A percentile compares a stretch with the other conserved stretches of the same genome.
Evolutionary conservation across 1,284 basidiomycete species (phyloP).

Genomic region (Earliella scabrosa): DNA sequence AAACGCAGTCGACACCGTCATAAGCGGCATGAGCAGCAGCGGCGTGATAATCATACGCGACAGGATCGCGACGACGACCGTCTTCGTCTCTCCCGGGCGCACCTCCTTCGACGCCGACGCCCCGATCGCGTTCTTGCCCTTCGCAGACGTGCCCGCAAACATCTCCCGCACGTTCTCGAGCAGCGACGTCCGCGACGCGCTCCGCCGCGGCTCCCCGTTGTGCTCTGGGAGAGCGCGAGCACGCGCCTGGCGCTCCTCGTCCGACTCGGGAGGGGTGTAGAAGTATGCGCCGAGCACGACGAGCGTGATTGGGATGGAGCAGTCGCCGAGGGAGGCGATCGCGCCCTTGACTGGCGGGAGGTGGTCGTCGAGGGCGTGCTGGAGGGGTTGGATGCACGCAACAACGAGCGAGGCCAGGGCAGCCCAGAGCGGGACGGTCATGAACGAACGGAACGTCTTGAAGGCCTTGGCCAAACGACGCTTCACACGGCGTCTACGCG

Average conservation of each 20-base stretch:
- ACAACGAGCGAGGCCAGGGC: conserved; percentile 82
- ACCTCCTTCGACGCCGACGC: conserved; percentile 19
- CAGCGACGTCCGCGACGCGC: conserved; percentile 40
- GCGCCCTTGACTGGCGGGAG: conserved; percentile 76
- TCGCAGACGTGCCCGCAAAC: conserved; percentile 35
- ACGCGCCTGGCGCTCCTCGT: conserved; percentile 24
- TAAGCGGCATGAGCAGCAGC: conserved; percentile 72
- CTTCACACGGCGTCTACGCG: conserved; percentile 37
- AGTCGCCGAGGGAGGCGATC: conserved; percentile 73
- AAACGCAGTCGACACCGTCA: conserved; percentile 65
- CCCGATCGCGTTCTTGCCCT: conserved; percentile 17
- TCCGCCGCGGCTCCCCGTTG: conserved; percentile 14
- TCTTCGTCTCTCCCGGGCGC: conserved; percentile 75
- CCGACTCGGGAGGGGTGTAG: conserved; percentile 45
- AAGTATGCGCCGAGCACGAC: conserved; percentile 95
- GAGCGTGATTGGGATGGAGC: conserved; percentile 88
- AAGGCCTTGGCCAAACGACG: conserved; percentile 38
- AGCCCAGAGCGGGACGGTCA: conserved; percentile 88
- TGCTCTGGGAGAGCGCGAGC: conserved; percentile 23
- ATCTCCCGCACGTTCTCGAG: conserved; percentile 47
- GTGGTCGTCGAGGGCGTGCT: conserved; percentile 66
- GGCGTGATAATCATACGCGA: conserved; percentile 90
- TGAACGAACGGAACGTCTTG: conserved; percentile 69
- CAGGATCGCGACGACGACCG: conserved; percentile 79
- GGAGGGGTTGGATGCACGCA: conserved; percentile 78